phyloP scores from a whole-genome alignment of 441 rosid species.

The Manihot esculenta region DNA sequence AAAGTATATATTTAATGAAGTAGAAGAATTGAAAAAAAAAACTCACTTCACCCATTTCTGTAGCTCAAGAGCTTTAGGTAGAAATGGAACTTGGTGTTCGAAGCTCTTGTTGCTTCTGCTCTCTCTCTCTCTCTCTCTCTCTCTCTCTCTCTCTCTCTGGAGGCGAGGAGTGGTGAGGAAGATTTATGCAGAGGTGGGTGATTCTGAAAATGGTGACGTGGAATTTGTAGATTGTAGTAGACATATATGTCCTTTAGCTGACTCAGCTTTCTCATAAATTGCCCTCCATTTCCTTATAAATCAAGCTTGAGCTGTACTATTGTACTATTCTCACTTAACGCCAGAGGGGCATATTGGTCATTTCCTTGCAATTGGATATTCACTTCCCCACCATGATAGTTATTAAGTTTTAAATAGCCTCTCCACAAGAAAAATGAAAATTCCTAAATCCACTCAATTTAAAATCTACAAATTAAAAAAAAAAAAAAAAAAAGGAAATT shows the following conservation, averaged over 20 bases:
- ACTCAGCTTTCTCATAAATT: conserved; percentile 27
- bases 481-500: neutral
- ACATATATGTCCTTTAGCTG: conserved; percentile 27
- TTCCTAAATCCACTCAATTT: too few relatives aligned
- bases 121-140: conserved; percentile 11
- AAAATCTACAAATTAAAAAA: neutral
- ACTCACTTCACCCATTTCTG: too few relatives aligned
- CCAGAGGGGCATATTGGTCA: conserved; percentile 8
- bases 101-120: conserved; percentile 7
- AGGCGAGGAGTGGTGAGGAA: neutral
- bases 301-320: neutral
- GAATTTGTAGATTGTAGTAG: conserved; percentile 18
- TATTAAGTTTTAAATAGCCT: too few relatives aligned
- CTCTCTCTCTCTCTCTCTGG: conserved; percentile 2
- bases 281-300: conserved; percentile 8
- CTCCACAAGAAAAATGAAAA: too few relatives aligned
- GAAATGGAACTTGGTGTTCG: too few relatives aligned
- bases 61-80: too few relatives aligned
- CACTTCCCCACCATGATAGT: too few relatives aligned
- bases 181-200: conserved; percentile 22
- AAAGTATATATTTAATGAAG: too few relatives aligned
- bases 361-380: too few relatives aligned
- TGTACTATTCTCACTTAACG: neutral
- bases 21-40: too few relatives aligned
- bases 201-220: conserved; percentile 35